Percentiles rank a stretch among this genome's conserved stretches.
These are phyloP conservation scores for Fomitopsis pinicola DNA, from an alignment of 1,284 basidiomycete genomes.

Conservation along the genomic window DNA sequence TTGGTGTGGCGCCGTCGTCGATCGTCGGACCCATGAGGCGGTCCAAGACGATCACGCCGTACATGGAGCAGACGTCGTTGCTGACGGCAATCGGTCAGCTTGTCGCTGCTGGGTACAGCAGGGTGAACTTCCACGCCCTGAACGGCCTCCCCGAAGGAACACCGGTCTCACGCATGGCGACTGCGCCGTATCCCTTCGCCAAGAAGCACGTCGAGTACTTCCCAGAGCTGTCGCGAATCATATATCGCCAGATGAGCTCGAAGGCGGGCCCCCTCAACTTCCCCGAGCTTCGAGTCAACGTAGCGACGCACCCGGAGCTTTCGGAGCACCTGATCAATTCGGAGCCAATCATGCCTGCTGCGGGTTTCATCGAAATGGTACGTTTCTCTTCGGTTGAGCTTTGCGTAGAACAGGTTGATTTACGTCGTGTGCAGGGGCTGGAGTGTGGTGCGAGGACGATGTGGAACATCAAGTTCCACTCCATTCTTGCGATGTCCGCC, in stretches of 20 bases:
- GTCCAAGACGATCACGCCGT: neutral
- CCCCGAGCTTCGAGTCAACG: constrained; percentile 27
- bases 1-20: neutral
- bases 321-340: constrained; percentile 36
- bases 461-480: constrained; percentile 20
- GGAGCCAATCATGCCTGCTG: constrained; percentile 40
- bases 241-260: constrained; percentile 7
- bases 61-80: neutral
- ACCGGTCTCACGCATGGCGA: neutral
- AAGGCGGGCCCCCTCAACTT: constrained; percentile 30
- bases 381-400: neutral
- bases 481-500: constrained; percentile 22
- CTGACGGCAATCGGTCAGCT: constrained; percentile 11
- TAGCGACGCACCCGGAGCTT: constrained; percentile 31
- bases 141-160: constrained; percentile 2
- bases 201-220: constrained; percentile 10
- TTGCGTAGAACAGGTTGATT: neutral
- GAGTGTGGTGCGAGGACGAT: constrained; percentile 19
- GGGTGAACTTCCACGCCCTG: constrained; percentile 12
- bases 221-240: constrained; percentile 6
- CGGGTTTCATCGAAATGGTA: constrained; percentile 42
- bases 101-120: constrained; percentile 11
- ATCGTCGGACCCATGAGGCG: neutral
- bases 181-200: constrained; percentile 16
- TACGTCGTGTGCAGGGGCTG: constrained; percentile 1